Evolutionary conservation across 805 yeast genomes (phyloP).

Genomic region (Monosporozyma aquatica): DNA sequence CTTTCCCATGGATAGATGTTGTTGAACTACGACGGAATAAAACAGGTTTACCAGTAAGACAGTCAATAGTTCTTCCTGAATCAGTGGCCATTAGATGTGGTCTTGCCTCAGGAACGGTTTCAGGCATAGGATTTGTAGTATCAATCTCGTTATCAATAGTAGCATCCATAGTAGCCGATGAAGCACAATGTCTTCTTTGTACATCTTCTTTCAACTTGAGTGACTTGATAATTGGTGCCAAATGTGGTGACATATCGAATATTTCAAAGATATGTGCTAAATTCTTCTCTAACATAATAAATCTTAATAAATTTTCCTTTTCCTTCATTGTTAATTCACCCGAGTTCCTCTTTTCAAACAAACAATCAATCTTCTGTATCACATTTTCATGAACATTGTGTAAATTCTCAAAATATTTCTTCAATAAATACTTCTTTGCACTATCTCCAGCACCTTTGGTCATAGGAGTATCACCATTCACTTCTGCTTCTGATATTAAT

Average conservation of each 20-base stretch:
- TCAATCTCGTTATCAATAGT: slow-evolving; percentile 1
- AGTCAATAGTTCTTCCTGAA: slow-evolving; percentile 51
- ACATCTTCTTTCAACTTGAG: slow-evolving; percentile 3
- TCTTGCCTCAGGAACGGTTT: slow-evolving; percentile 11
- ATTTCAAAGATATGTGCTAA: slow-evolving; percentile 44
- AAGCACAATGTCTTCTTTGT: slow-evolving; percentile 9
- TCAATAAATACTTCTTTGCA: slow-evolving; percentile 32
- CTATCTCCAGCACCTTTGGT: slow-evolving; percentile 30
- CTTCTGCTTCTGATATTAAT: slow-evolving; percentile 1
- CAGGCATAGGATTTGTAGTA: not conserved
- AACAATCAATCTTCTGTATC: slow-evolving; percentile 43
- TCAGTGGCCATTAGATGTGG: slow-evolving; percentile 73
- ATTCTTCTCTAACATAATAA: slow-evolving; percentile 61
- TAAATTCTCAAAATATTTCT: slow-evolving; percentile 36
- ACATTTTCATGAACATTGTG: slow-evolving; percentile 30
- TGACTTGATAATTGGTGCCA: slow-evolving; percentile 10
- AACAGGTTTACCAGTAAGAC: slow-evolving; percentile 64
- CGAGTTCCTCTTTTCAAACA: slow-evolving; percentile 49
- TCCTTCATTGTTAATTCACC: slow-evolving; percentile 53
- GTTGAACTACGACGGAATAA: slow-evolving; percentile 56
- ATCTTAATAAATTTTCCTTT: slow-evolving; percentile 62
- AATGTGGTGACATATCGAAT: slow-evolving; percentile 24
- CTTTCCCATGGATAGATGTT: slow-evolving; percentile 54
- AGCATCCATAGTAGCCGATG: slow-evolving; percentile 1
- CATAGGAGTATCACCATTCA: slow-evolving; percentile 1